Percentiles rank a stretch among this genome's conserved stretches.
These are phyloP conservation scores for Leptosphaerulina australis DNA, from an alignment of 2,329 filamentous ascomycete genomes.

Conservation along the genomic window DNA sequence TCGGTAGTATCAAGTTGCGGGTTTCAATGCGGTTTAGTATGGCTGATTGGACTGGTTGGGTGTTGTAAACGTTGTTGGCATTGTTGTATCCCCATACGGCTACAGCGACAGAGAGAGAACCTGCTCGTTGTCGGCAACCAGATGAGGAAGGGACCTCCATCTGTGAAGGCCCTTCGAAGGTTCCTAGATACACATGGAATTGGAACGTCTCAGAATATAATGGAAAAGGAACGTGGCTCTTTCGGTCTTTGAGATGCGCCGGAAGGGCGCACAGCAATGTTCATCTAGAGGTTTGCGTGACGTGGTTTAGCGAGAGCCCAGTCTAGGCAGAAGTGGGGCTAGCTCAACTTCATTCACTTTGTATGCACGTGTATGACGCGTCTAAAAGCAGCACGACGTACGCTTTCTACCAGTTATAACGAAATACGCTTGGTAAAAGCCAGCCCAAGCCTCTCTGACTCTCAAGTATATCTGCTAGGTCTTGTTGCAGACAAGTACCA, in stretches of 20 bases:
- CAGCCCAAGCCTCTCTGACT: neutral
- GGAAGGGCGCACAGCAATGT: conserved; percentile 34
- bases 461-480: neutral
- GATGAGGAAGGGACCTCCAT: conserved; percentile 32
- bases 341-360: conserved; percentile 25
- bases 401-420: neutral
- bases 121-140: conserved; percentile 29
- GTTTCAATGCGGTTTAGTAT: neutral
- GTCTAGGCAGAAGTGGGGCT: conserved; percentile 25
- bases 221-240: conserved; percentile 29
- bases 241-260: conserved; percentile 17
- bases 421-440: neutral
- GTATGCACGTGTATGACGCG: conserved; percentile 15
- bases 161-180: conserved; percentile 21
- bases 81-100: conserved; percentile 21
- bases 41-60: neutral
- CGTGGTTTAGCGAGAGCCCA: conserved; percentile 24
- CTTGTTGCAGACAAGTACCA: conserved; percentile 30
- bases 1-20: neutral
- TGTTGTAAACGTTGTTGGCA: conserved; percentile 8
- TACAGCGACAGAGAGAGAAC: conserved; percentile 29
- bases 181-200: conserved; percentile 12
- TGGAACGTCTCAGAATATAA: conserved; percentile 36
- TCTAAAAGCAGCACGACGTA: conserved; percentile 11
- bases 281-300: conserved; percentile 11